Evolutionary conservation across 1,284 basidiomycete species (phyloP), one percentile per base, ranked within the genome.

Genomic region (Vanrija sp.): DNA sequence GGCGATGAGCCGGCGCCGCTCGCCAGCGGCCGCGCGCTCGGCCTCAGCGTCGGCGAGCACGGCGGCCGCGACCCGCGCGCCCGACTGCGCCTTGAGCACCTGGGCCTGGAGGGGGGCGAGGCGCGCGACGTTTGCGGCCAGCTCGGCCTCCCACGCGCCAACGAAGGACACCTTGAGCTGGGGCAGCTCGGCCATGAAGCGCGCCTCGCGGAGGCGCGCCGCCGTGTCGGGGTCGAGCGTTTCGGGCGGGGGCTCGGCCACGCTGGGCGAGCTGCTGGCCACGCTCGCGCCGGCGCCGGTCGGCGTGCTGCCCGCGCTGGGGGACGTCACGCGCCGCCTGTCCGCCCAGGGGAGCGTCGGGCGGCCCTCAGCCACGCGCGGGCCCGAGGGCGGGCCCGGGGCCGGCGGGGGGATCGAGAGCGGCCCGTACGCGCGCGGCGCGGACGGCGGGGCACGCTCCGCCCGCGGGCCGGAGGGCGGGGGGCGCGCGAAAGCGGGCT

Each of bases 31-130:
- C 2, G 57, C 35, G 7, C 67, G 49, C 50, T 74, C 71, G 19
- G 66, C 66, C 58, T 74, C 72, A 0, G 69, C 72, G 50, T 74
- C 71, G 6, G 69, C 66, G 12, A 72, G 46, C 0, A 68, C 54
- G 14, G 64, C 64, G 3, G 62, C 59, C 0, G 68, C 68, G 22
- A 68, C 60, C 18, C 69, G 47, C 38, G 56, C 43, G 4, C 59
- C 57, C 4, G 66, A 52, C 46, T 67, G 63, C 3, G 65, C 55
- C 6, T 62, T 59, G 12, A 63, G 43, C 2, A 63, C 64, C 4
- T 49, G 42, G 22, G 60, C 50, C 9, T 60, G 50, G 2, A 69
- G 47, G 0, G 53, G 42, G 4, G 46, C 45, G 12, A 64, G 38
- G 25, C 56, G 56, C 12, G 59, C 51, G 24, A 65, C 54, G 53